These are phyloP conservation scores for Pseudognaphalium luteoalbum DNA, from an alignment of 129 eudicot genomes.

Conservation along the genomic window DNA sequence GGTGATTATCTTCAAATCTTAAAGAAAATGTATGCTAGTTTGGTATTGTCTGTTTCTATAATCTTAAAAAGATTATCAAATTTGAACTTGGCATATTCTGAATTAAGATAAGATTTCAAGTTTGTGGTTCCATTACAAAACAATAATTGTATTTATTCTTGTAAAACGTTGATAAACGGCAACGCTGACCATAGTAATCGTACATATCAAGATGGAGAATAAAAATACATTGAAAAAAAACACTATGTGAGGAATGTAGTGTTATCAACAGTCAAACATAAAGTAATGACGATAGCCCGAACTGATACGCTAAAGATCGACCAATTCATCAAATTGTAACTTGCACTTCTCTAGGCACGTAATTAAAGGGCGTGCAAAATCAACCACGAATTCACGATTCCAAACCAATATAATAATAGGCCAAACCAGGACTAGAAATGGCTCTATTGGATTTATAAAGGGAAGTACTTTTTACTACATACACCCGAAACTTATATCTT, in stretches of 20 bases:
- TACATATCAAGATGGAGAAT: too few species aligned
- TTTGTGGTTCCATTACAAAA: not conserved
- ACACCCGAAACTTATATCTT: not conserved
- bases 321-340: not conserved
- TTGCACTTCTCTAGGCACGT: not conserved
- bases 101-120: not conserved
- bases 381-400: not conserved
- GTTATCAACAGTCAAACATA: too few species aligned
- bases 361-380: too few species aligned
- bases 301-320: not conserved
- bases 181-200: too few species aligned
- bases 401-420: not conserved
- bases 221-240: too few species aligned
- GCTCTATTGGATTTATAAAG: too few species aligned
- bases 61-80: not conserved
- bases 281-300: not conserved
- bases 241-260: too few species aligned
- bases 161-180: too few species aligned
- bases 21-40: constrained; percentile 1
- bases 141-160: too few species aligned
- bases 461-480: too few species aligned
- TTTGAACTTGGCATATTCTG: not conserved
- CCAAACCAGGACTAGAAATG: too few species aligned
- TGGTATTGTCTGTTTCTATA: not conserved
- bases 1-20: not conserved